Evolutionary conservation across 306 rosid genomes (phyloP).

Genomic region (Dalbergia cochinchinensis): DNA sequence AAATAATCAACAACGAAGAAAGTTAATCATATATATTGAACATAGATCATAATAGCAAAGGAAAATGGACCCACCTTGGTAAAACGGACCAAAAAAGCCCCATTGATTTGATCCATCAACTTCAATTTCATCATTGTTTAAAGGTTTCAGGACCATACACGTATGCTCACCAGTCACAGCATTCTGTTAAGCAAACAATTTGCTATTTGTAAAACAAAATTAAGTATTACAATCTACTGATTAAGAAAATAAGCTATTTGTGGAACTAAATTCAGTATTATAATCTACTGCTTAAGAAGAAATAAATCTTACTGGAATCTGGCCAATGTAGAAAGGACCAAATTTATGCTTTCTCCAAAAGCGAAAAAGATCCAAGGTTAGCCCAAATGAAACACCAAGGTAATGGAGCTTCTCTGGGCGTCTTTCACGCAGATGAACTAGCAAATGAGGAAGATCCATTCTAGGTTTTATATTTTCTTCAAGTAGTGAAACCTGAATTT

Average conservation of each 20-base stretch:
- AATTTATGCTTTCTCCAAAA: slow-evolving; percentile 95
- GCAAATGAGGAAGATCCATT: slow-evolving; percentile 89
- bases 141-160: slow-evolving; percentile 86
- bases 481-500: slow-evolving; percentile 82
- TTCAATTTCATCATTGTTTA: slow-evolving; percentile 91
- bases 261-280: slow-evolving; percentile 8
- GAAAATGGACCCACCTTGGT: slow-evolving; percentile 64
- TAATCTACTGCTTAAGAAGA: slow-evolving; percentile 26
- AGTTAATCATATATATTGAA: slow-evolving; percentile 19
- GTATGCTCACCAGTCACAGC: slow-evolving; percentile 93
- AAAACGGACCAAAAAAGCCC: slow-evolving; percentile 82
- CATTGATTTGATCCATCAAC: slow-evolving; percentile 63
- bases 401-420: slow-evolving; percentile 93
- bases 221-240: neutral
- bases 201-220: slow-evolving; percentile 31
- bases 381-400: slow-evolving; percentile 95
- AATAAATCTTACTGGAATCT: slow-evolving; percentile 85
- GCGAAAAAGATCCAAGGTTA: slow-evolving; percentile 86
- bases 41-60: slow-evolving; percentile 32
- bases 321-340: slow-evolving; percentile 93
- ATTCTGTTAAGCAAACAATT: slow-evolving; percentile 57
- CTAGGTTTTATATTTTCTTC: slow-evolving; percentile 88
- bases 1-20: slow-evolving; percentile 42
- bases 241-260: slow-evolving; percentile 35
- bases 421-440: slow-evolving; percentile 87